These are phyloP conservation scores for Macrolepiota dolichaula DNA, from an alignment of 768 basidiomycete species.

Conservation along the genomic window DNA sequence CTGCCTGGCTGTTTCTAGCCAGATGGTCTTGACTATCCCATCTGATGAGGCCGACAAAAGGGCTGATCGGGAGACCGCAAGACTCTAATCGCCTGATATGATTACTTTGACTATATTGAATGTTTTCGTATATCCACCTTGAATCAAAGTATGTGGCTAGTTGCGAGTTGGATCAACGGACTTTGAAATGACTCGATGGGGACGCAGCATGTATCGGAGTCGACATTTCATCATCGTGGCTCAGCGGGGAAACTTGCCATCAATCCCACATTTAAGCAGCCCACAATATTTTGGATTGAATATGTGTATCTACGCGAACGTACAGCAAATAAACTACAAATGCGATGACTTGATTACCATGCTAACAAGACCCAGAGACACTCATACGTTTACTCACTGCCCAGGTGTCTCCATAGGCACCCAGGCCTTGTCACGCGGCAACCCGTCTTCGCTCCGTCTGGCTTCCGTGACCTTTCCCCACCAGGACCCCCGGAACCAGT, in stretches of 20 bases:
- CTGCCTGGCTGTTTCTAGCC: slow-evolving; percentile 60
- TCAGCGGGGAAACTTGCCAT: neutral
- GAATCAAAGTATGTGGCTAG: neutral
- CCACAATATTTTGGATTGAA: neutral
- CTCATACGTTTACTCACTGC: neutral
- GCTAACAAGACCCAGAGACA: neutral
- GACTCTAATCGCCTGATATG: slow-evolving; percentile 14
- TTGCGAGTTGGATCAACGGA: neutral
- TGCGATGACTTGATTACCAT: neutral
- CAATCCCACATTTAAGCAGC: neutral
- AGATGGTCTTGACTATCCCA: slow-evolving; percentile 53
- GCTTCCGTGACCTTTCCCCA: neutral
- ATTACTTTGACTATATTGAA: neutral
- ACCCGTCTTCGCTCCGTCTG: neutral
- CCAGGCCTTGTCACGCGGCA: neutral
- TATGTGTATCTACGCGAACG: neutral
- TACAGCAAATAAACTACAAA: neutral
- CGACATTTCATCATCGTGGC: neutral
- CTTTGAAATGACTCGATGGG: neutral
- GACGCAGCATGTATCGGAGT: neutral
- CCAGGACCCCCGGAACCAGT: neutral
- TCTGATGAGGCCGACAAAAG: slow-evolving; percentile 35
- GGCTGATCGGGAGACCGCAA: slow-evolving; percentile 19
- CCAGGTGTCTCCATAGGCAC: neutral
- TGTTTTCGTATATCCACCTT: neutral